Evolutionary conservation across 148 eudicot genomes (phyloP).

Genomic region (Limonium bicolor): DNA sequence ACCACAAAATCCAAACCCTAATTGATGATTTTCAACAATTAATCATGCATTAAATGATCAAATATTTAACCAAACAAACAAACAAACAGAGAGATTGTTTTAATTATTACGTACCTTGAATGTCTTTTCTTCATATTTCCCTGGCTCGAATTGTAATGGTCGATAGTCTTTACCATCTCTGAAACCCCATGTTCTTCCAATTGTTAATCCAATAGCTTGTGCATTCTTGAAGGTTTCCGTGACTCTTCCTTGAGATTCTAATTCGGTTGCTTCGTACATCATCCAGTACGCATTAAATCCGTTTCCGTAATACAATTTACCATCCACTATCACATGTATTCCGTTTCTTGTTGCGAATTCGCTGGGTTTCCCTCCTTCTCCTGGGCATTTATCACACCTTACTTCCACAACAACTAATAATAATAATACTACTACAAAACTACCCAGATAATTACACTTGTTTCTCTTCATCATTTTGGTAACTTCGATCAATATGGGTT

Average conservation of each 20-base stretch:
- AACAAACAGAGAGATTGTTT: background rate
- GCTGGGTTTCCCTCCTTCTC: background rate
- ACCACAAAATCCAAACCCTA: slow-evolving; percentile 49
- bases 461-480: too few relatives aligned
- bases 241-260: slow-evolving; percentile 56
- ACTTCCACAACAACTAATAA: too few relatives aligned
- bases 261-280: slow-evolving; percentile 74
- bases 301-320: slow-evolving; percentile 67
- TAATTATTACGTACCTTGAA: too few relatives aligned
- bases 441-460: too few relatives aligned
- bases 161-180: slow-evolving; percentile 75
- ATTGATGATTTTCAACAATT: too few relatives aligned
- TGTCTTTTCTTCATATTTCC: slow-evolving; percentile 63
- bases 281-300: slow-evolving; percentile 99
- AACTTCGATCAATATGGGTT: too few relatives aligned
- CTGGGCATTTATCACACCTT: too few relatives aligned
- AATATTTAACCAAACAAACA: background rate
- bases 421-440: too few relatives aligned
- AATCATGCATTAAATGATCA: background rate
- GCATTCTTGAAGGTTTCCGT: slow-evolving; percentile 64
- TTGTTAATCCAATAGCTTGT: slow-evolving; percentile 49
- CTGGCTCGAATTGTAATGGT: slow-evolving; percentile 73
- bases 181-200: slow-evolving; percentile 95
- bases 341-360: slow-evolving; percentile 58
- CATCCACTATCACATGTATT: slow-evolving; percentile 60